Evolutionary conservation across 495 filamentous ascomycete species (phyloP).

Genomic region (Penicillium soppii): DNA sequence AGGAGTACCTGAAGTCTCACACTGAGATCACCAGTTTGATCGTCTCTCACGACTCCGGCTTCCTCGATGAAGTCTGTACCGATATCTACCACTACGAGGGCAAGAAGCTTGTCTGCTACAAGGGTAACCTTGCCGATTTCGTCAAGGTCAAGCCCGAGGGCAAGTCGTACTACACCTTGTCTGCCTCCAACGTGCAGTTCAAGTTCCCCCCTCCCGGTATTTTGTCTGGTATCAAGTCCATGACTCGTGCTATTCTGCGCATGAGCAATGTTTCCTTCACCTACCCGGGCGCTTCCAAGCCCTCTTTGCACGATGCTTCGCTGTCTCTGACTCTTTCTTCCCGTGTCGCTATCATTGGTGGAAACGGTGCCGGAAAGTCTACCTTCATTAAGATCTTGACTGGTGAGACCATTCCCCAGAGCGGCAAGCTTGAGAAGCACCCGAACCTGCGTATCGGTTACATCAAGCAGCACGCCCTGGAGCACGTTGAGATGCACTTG

Average conservation of each 20-base stretch:
- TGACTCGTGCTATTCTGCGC: conserved; percentile 88
- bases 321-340: conserved; percentile 86
- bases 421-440: conserved; percentile 93
- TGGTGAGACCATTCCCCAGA: conserved; percentile 87
- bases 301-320: conserved; percentile 82
- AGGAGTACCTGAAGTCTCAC: conserved; percentile 92
- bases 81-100: conserved; percentile 99
- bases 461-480: conserved; percentile 98
- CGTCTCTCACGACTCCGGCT: conserved; percentile 96
- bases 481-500: conserved; percentile 99
- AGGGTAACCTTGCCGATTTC: conserved; percentile 90
- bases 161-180: conserved; percentile 97
- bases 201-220: conserved; percentile 97
- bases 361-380: conserved; percentile 97
- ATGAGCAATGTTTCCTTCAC: conserved; percentile 91
- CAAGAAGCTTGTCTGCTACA: conserved; percentile 95
- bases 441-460: conserved; percentile 98
- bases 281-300: conserved; percentile 82
- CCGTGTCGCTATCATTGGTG: conserved; percentile 91
- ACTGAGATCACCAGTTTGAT: conserved; percentile 97
- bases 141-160: conserved; percentile 92
- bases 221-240: conserved; percentile 89
- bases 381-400: conserved; percentile 97
- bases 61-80: conserved; percentile 95
- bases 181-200: conserved; percentile 86